Evolutionary conservation across 2,329 filamentous ascomycete genomes (phyloP).

Genomic region (Sporothrix globosa): DNA sequence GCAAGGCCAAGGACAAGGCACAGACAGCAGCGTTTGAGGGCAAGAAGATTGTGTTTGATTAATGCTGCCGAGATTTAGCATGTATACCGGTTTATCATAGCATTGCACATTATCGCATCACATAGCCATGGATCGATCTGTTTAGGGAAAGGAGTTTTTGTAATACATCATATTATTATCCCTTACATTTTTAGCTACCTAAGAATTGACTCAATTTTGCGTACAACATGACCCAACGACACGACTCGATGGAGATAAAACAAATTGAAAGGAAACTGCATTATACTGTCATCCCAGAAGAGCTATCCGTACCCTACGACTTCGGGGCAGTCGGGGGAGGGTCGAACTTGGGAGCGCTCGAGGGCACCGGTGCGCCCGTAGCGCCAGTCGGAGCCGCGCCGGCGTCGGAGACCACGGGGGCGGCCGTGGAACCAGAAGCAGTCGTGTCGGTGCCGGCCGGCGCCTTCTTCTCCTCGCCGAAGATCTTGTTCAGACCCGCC

Average conservation of each 20-base stretch:
- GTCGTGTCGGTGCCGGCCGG: background rate
- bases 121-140: background rate
- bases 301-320: conserved; percentile 12
- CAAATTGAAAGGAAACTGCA: background rate
- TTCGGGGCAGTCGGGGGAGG: conserved; percentile 35
- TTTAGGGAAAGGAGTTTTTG: background rate
- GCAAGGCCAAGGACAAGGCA: conserved; percentile 62
- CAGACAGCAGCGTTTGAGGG: conserved; percentile 58
- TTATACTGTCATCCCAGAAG: background rate
- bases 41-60: conserved; percentile 62
- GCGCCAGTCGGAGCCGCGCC: conserved; percentile 15
- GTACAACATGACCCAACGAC: conserved; percentile 1
- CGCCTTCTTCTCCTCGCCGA: conserved; percentile 49
- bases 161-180: background rate
- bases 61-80: background rate
- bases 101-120: background rate
- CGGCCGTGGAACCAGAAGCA: background rate
- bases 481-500: conserved; percentile 59
- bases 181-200: conserved; percentile 21
- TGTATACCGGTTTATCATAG: background rate
- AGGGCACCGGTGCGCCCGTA: conserved; percentile 17
- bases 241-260: conserved; percentile 3
- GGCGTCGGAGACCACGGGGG: background rate
- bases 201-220: background rate
- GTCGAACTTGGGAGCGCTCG: conserved; percentile 35